These are phyloP conservation scores for Mycosphaerelloides madeirae DNA, from an alignment of 2,329 filamentous ascomycete genomes.

Conservation along the genomic window DNA sequence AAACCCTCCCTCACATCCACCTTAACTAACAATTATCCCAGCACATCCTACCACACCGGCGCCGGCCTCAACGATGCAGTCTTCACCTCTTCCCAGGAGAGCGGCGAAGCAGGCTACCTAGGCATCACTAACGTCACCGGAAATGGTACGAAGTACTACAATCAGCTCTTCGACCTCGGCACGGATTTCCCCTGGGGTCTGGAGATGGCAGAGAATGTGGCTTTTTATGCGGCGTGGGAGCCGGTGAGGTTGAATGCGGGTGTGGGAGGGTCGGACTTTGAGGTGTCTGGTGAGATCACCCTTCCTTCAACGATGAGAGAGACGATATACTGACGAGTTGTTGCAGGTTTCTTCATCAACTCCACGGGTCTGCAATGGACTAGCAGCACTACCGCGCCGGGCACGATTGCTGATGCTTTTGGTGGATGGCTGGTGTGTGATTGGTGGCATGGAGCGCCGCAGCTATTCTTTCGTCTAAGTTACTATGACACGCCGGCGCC, in stretches of 20 bases:
- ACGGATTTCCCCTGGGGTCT: constrained; percentile 26
- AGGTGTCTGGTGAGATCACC: constrained; percentile 3
- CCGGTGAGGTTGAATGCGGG: constrained; percentile 30
- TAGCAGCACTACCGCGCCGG: constrained; percentile 7
- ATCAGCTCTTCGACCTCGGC: constrained; percentile 31
- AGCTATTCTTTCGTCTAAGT: constrained; percentile 30
- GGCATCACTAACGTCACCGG: constrained; percentile 24
- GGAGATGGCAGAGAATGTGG: constrained; percentile 14
- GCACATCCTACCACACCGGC: constrained; percentile 23
- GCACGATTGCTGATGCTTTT: constrained; percentile 17
- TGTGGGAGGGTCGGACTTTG: constrained; percentile 6
- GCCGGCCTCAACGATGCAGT: constrained; percentile 29
- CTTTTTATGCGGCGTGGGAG: constrained; percentile 31
- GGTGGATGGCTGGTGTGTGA: constrained; percentile 32
- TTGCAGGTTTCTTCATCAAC: constrained; percentile 23
- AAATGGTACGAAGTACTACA: constrained; percentile 18
- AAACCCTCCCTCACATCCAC: background rate
- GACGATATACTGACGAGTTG: too few relatives aligned
- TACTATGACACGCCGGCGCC: constrained; percentile 23
- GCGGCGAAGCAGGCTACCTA: constrained; percentile 24
- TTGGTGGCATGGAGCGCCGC: constrained; percentile 32
- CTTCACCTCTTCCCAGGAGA: constrained; percentile 16
- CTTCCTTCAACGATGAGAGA: too few relatives aligned
- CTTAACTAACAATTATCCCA: background rate
- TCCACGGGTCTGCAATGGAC: constrained; percentile 32